Evolutionary conservation across 2,329 filamentous ascomycete species (phyloP).

Genomic region (Clarireedia monteithiana): DNA sequence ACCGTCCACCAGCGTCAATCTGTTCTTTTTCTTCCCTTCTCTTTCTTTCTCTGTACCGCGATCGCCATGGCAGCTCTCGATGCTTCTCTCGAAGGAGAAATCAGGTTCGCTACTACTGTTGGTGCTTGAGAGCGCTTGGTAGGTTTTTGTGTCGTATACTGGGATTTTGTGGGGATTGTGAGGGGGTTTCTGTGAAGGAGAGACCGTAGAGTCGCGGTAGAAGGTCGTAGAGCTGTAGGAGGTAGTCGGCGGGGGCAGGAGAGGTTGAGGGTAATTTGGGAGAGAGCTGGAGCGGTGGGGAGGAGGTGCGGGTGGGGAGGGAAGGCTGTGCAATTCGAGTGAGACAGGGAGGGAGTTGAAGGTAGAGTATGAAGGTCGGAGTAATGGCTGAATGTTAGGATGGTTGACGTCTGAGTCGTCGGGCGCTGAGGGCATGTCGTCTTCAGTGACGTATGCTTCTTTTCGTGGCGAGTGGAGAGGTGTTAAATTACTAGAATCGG

Average conservation of each 20-base stretch:
- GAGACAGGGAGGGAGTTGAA: neutral
- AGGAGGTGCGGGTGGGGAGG: neutral
- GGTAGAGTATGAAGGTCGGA: neutral
- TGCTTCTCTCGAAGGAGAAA: slow-evolving; percentile 2
- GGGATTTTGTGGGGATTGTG: neutral
- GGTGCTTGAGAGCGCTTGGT: neutral
- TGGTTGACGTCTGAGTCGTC: neutral
- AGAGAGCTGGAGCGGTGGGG: neutral
- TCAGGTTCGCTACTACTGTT: neutral
- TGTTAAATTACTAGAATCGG: slow-evolving; percentile 29
- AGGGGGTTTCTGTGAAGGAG: neutral
- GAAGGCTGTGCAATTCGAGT: neutral
- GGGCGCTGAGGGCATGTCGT: neutral
- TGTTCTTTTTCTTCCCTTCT: slow-evolving; percentile 28
- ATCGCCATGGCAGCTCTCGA: slow-evolving; percentile 5
- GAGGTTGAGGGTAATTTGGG: neutral
- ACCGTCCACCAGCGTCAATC: neutral
- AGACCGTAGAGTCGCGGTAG: slow-evolving; percentile 7
- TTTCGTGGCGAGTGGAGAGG: neutral
- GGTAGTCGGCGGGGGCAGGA: neutral
- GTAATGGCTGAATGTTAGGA: neutral
- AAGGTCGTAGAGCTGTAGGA: slow-evolving; percentile 9
- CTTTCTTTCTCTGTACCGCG: slow-evolving; percentile 7
- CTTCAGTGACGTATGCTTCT: neutral
- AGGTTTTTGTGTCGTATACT: neutral